A percentile compares a stretch with the other conserved stretches of the same genome.
These are phyloP conservation scores for Madurella mycetomatis DNA, from an alignment of 2,329 filamentous ascomycete species.

Conservation along the genomic window DNA sequence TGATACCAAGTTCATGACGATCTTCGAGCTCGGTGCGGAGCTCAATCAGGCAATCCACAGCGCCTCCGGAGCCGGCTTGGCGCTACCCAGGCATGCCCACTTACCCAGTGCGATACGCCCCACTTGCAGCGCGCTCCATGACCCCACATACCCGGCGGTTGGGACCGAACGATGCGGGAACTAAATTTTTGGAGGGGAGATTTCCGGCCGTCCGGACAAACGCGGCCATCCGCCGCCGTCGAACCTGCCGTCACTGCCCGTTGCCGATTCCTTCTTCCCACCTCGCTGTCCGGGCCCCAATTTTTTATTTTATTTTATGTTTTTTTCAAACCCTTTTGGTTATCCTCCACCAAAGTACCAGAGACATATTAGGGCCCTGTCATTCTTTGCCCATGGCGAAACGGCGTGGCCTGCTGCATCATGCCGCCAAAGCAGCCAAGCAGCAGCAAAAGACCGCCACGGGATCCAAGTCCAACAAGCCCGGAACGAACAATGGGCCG, in stretches of 20 bases:
- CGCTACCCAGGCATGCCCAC: background rate
- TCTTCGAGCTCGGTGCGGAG: background rate
- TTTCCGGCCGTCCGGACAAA: conserved; percentile 11
- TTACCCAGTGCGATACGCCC: background rate
- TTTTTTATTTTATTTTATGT: no score
- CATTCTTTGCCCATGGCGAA: conserved; percentile 14
- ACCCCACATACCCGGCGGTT: conserved; percentile 16
- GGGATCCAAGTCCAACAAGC: background rate
- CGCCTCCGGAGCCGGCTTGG: conserved; percentile 16
- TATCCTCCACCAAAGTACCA: no score
- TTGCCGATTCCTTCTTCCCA: conserved; percentile 9
- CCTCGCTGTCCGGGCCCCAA: background rate
- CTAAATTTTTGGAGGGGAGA: conserved; percentile 14
- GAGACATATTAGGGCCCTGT: no score
- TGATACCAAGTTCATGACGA: background rate
- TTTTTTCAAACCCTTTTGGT: no score
- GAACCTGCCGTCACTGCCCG: conserved; percentile 8
- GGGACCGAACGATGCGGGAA: conserved; percentile 14
- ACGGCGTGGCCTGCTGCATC: conserved; percentile 18
- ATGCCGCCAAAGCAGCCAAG: conserved; percentile 23
- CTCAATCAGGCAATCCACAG: conserved; percentile 4
- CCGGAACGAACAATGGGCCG: conserved; percentile 2
- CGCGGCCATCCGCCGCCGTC: background rate
- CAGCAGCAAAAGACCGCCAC: conserved; percentile 8
- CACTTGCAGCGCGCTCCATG: background rate